Base-by-base conservation (phyloP, 2,329 filamentous ascomycete genomes). In the Fusarium nisikadoi region DNA sequence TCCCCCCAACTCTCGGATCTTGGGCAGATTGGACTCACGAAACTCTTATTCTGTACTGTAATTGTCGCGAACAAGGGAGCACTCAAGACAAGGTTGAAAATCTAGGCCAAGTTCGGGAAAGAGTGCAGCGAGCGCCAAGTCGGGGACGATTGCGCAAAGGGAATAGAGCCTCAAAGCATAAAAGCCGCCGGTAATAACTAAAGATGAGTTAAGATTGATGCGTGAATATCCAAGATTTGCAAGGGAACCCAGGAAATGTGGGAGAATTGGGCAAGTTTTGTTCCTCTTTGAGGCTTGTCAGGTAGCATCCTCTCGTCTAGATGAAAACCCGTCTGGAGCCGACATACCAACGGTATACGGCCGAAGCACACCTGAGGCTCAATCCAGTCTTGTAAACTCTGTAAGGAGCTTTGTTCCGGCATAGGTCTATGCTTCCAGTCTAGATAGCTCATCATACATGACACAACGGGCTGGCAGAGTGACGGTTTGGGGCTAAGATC, bases 401-500 rank as follows among this genome's bases (percentile, higher is more conserved):
- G 33, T 60, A 14, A 38, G 50, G 42, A 70, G 55, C 65, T 69
- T 70, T 67, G 56, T 70, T 41, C 65, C 59, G 46, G 59, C 19
- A 59, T 56, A 59, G 65, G 68, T 46, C 70, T 53, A 66, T 70
- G 70, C 70, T 70, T 67, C 52, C 36, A 43, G 50, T 33, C 62
- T 68, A 67, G 50, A 64, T 73, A 57, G 60, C 66, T 73, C 61
- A 63, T 71, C 57, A 57, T 55, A 68, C 59, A 71, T 68, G 58
- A 66, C 68, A 70, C 63, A 64, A 65, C 57, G 20, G 38, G 36
- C 54, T 47, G 38, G 55, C 42, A 62, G 55, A 62, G 41, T 68
- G 72, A 68, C 71, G 60, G 74, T 64, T 68, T 72, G 71, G 65
- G 55, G 50, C 72, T 75, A 76, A 68, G 63, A 68, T 68, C 64